Evolutionary conservation across 164 flowering plant genomes (phyloP), one percentile per base, ranked within the genome.

Genomic region (Stephania japonica): DNA sequence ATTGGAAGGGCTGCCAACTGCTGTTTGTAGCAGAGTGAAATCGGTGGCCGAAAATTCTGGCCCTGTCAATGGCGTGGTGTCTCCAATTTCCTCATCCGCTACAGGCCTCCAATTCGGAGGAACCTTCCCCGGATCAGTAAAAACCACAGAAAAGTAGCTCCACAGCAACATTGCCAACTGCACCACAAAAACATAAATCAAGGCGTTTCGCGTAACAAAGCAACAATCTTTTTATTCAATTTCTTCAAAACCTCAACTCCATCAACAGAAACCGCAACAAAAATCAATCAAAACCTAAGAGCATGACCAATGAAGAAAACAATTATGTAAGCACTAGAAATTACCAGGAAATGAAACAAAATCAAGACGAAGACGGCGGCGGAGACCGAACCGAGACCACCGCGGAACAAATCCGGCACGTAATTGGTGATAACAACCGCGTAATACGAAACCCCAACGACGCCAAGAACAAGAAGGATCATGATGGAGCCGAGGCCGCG

Each of bases 131-230:
- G 98, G 97, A 81, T 94, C 97, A 70, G 97, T 94, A 27, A 94
- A 80, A 50, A 94, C 97, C 75, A 91, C 97, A 47, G 97, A 87
- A 73, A 92, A 94, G 82, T 94, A 94, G 81, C 97, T 87, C 99
- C 99, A 94, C 27, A 94, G 75, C 21, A 94, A 84, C 99, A 94
- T 91, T 75, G 76, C 95, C 83, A 94, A 76, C 99, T 94, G 87
- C 83, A 85, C 12, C 68, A 56, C 19, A 59, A n/a, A 61, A 61
- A 61, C 12, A 18, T 21, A 61, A 59, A 32, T 32, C 38, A 32
- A 47, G 13, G 2, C 12, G 16, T 11, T 47, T 47, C 53, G 16
- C 16, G 10, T 9, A 47, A 47, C 53, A 32, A 32, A 32, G 53
- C 0, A 61, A 18, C 21, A 18, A 61, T 19, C 19, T 61, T 61